Conservation (phyloP, 2,329 filamentous ascomycete species). For the Akanthomyces muscarius region DNA sequence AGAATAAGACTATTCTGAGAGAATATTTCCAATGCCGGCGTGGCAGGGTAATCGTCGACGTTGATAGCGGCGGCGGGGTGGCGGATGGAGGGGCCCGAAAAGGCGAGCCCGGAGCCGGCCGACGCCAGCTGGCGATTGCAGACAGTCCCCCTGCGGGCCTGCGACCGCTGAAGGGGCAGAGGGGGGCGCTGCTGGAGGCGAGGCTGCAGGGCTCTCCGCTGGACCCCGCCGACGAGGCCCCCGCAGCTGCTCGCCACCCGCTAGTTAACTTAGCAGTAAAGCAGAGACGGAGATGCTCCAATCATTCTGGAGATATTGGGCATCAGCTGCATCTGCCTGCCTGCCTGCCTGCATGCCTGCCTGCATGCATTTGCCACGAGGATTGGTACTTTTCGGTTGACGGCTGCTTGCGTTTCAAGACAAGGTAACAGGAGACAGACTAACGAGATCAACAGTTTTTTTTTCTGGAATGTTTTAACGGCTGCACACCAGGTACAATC, state of each 20-base stretch:
- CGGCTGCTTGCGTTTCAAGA: background rate
- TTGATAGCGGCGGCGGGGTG: background rate
- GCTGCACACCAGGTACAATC: background rate
- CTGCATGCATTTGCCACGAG: background rate
- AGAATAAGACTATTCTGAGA: background rate
- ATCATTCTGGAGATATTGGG: constrained; percentile 2
- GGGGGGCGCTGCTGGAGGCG: background rate
- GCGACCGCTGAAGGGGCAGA: background rate
- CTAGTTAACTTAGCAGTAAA: background rate
- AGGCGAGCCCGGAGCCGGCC: constrained; percentile 14
- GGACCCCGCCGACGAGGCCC: background rate
- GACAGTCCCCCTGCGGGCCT: too few relatives aligned
- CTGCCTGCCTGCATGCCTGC: background rate
- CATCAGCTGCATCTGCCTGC: background rate
- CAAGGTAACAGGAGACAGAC: too few relatives aligned
- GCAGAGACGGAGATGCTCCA: background rate
- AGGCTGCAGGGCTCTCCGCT: background rate
- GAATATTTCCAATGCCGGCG: background rate
- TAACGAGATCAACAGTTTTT: too few relatives aligned
- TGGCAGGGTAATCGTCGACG: background rate
- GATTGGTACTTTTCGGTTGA: background rate
- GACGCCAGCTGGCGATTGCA: background rate
- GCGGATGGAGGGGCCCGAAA: constrained; percentile 1
- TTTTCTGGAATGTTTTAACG: too few relatives aligned
- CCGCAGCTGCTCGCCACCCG: background rate